phyloP scores from a whole-genome alignment of 2,329 filamentous ascomycete species.

The Bipolaris oryzae region DNA sequence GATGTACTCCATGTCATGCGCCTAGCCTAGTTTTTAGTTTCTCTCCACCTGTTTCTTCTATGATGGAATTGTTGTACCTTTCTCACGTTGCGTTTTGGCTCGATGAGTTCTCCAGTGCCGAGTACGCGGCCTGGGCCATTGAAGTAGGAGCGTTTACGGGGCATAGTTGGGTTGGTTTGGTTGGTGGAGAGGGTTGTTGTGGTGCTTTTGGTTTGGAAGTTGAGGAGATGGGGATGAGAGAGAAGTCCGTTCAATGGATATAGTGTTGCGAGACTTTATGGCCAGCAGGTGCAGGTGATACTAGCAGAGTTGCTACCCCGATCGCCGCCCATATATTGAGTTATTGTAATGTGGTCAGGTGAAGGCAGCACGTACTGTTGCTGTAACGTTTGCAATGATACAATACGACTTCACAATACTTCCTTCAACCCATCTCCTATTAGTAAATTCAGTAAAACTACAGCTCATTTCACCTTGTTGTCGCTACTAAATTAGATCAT shows the following conservation, averaged over 20 bases:
- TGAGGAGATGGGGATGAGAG: neutral
- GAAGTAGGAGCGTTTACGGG: neutral
- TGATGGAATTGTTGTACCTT: neutral
- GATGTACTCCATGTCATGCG: too few relatives aligned
- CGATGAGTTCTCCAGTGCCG: neutral
- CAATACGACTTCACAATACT: too few relatives aligned
- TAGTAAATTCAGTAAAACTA: too few relatives aligned
- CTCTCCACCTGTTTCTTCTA: too few relatives aligned
- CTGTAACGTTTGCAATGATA: too few relatives aligned
- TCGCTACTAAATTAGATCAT: too few relatives aligned
- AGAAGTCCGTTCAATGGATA: neutral
- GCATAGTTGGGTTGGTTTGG: neutral
- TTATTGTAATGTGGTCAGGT: neutral
- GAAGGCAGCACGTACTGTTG: neutral
- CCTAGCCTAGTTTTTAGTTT: too few relatives aligned
- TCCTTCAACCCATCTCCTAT: too few relatives aligned
- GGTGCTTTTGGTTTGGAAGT: too few relatives aligned
- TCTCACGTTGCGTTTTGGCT: neutral
- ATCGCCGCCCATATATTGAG: neutral
- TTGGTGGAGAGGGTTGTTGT: neutral
- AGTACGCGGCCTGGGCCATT: neutral
- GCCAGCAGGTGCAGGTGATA: neutral
- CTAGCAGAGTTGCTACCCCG: neutral
- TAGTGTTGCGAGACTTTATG: neutral
- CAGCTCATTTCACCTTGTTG: too few relatives aligned